Base-by-base conservation (phyloP, 768 basidiomycete genomes). In the Leccinum truebloodii region DNA sequence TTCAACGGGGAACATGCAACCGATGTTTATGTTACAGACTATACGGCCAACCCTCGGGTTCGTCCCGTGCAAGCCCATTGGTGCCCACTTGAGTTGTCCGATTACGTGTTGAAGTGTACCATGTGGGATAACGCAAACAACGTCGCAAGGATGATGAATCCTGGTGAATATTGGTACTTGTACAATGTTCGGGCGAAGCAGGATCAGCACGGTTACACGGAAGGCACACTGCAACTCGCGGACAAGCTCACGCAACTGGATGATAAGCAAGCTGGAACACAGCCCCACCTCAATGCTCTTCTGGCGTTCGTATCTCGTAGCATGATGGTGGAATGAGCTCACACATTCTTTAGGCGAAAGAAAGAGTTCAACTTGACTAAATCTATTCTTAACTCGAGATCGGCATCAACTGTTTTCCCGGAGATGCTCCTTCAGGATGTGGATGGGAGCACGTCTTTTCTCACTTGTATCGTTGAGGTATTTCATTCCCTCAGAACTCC, bases 21-120 rank as follows among this genome's bases (percentile, higher is more conserved):
- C 59, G 79, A 72, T 32, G 60, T 89, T 13, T 88, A 83, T 68
- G 85, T 87, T 54, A 89, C 88, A 1, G 88, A 90, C 64, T 89
- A 87, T 66, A 86, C 87, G 6, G 64, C 61, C 46, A 84, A 83
- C 57, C 52, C 72, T 5, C 60, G 63, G 7, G 65, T 78, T 48
- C 58, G 58, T 4, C 66, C 75, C 16, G 62, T 77, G n/a, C 73
- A 77, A 56, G 74, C 76, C 7, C 55, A 71, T 49, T 85, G 81
- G 81, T 86, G 83, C 68, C 77, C 81, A 12, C 67, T 75, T 6
- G 74, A 72, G 26, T 71, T 89, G 35, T 73, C 72, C 3, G 74
- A 80, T 14, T 70, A 67, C 26, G 77, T 85, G 18, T 66, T 89
- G n/a, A 81, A 76, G 52, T 77, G 88, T 32, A 81, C 82, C 63